Evolutionary conservation across 73 alveolate genomes (phyloP).

Genomic region (Strombidium stylifer): DNA sequence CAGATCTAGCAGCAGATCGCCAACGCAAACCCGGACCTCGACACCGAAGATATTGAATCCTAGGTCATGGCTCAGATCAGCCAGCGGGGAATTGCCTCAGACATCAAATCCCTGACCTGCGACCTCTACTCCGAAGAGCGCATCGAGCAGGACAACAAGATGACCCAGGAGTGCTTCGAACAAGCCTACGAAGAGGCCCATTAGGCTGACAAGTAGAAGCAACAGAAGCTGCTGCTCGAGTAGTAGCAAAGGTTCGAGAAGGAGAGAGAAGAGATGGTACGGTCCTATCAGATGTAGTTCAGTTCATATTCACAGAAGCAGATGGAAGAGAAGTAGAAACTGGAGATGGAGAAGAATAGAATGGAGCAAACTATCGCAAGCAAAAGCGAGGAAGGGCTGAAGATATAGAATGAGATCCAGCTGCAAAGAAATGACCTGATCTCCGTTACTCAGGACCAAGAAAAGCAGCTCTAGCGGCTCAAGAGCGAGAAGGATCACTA

Average conservation of each 20-base stretch:
- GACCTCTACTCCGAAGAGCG: background rate
- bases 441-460: constrained; percentile 28
- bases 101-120: too few species aligned
- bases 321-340: constrained; percentile 30
- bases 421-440: background rate
- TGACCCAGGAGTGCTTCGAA: constrained; percentile 8
- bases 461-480: constrained; percentile 38
- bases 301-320: too few species aligned
- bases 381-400: constrained; percentile 46
- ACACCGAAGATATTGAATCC: constrained; percentile 10
- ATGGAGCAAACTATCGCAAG: constrained; percentile 34
- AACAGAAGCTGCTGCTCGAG: constrained; percentile 51
- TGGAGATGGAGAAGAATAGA: constrained; percentile 34
- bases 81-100: constrained; percentile 1
- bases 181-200: constrained; percentile 23
- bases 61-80: background rate
- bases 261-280: constrained; percentile 11
- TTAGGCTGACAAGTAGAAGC: constrained; percentile 29
- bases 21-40: constrained; percentile 16
- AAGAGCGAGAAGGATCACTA: constrained; percentile 6
- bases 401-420: constrained; percentile 22
- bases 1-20: background rate
- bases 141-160: constrained; percentile 11
- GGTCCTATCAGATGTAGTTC: too few species aligned
- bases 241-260: constrained; percentile 12